Evolutionary conservation across 805 yeast genomes (phyloP), one percentile per base, ranked within the genome.

Genomic region (Phaffomyces antillensis): DNA sequence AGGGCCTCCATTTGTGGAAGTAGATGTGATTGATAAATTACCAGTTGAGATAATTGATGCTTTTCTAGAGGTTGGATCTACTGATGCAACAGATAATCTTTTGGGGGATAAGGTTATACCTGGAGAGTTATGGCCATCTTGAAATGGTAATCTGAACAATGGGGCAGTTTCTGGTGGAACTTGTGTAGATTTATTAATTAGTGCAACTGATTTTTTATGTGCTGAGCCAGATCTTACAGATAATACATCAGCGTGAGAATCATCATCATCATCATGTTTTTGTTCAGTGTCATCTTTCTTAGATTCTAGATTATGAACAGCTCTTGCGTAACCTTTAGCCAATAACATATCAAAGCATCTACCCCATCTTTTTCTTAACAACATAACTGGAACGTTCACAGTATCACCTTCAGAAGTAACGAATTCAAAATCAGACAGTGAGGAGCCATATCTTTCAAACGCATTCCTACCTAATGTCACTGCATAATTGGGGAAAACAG

Each of bases 291-390:
- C 43, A 5, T 28, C 17, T 30, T 53, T 47, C 31, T 49, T 43
- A 37, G 43, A 48, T 23, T 66, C 67, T 36, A 65, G 54, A 30
- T 57, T 60, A 33, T 60, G 53, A 10, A 63, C 62, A 9, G 86
- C 82, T 46, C 76, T 67, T 0, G 83, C 77, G 59, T 83, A 86
- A 1, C 82, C 85, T 52, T 75, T 72, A 0, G 88, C 70, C 35
- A 85, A 60, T 16, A 84, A 50, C 51, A 71, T 71, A 50, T 81
- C 81, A 56, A 86, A 86, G 49, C 76, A 81, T 31, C 76, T 62
- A 0, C 93, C 93, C 95, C 95, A 86, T 56, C 93, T 68, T 52
- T 80, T 83, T 52, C 85, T 70, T 43, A 86, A 67, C 5, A 85
- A 64, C 50, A 68, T 71, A 40, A 79, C 48, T 0, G 90, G 83